A percentile compares a stretch with the other conserved stretches of the same genome.
Conservation (phyloP, 2,329 filamentous ascomycete genomes). For the Pseudovirgaria hyperparasitica region DNA sequence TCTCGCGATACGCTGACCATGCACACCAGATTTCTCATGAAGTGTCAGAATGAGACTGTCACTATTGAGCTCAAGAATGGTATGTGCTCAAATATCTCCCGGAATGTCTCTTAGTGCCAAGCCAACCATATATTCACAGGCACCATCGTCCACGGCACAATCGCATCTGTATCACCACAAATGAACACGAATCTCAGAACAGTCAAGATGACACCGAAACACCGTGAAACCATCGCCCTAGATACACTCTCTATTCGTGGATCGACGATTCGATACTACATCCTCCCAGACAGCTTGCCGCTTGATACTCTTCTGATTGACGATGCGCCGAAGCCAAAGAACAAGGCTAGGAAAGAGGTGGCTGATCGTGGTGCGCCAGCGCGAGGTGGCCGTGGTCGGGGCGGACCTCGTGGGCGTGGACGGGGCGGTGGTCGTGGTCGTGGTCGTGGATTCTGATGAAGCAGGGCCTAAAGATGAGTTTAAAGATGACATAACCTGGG, state of each 20-base stretch:
- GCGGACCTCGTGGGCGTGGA: slow-evolving; percentile 36
- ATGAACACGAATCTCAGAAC: slow-evolving; percentile 97
- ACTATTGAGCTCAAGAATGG: slow-evolving; percentile 98
- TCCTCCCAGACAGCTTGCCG: slow-evolving; percentile 88
- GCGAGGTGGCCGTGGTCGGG: slow-evolving; percentile 36
- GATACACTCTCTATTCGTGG: slow-evolving; percentile 96
- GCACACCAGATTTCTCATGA: slow-evolving; percentile 99
- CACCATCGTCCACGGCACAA: slow-evolving; percentile 92
- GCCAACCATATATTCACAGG: slow-evolving; percentile 43
- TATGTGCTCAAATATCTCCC: slow-evolving; percentile 26
- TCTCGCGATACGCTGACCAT: slow-evolving; percentile 4
- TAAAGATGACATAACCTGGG: too few relatives aligned
- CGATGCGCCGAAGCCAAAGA: slow-evolving; percentile 96
- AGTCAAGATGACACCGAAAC: slow-evolving; percentile 90
- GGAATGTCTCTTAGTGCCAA: background rate
- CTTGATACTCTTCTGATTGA: slow-evolving; percentile 93
- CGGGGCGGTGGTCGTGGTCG: slow-evolving; percentile 32
- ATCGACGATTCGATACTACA: slow-evolving; percentile 91
- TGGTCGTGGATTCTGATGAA: slow-evolving; percentile 25
- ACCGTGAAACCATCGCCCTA: slow-evolving; percentile 74
- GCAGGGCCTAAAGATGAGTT: too few relatives aligned
- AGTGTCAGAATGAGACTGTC: slow-evolving; percentile 96
- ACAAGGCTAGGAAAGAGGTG: slow-evolving; percentile 92
- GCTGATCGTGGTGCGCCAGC: slow-evolving; percentile 38
- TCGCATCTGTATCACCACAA: slow-evolving; percentile 89